Percentiles rank a stretch among this genome's conserved stretches.
These are phyloP conservation scores for Firmiana major DNA, from an alignment of 345 rosid species.

Conservation along the genomic window DNA sequence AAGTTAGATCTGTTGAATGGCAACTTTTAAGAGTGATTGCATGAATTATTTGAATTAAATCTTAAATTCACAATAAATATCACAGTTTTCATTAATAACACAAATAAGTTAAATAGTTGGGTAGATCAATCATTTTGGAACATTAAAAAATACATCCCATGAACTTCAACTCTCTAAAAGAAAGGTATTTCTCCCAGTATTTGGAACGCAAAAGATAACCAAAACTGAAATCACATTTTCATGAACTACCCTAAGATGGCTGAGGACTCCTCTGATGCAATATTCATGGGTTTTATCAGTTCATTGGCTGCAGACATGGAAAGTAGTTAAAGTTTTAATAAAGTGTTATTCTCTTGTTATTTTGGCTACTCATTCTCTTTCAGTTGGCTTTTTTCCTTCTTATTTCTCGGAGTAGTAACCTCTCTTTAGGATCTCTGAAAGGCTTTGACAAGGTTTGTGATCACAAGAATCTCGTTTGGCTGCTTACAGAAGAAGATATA, in stretches of 20 bases:
- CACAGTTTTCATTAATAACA: no score
- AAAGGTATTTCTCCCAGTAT: neutral
- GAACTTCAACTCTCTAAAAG: neutral
- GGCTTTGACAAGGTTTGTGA: neutral
- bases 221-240: neutral
- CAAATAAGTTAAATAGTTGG: no score
- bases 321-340: neutral
- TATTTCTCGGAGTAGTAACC: neutral
- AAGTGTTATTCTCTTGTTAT: neutral
- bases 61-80: no score
- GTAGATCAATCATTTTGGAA: no score
- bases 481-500: neutral
- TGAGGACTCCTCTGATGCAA: neutral
- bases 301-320: neutral
- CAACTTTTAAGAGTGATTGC: no score
- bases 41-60: no score
- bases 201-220: neutral
- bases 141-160: no score
- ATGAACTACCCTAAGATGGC: neutral
- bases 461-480: constrained; percentile 1
- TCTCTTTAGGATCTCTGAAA: neutral
- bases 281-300: neutral
- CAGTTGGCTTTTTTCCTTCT: neutral
- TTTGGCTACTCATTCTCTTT: neutral
- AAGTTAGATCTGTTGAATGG: no score